These are phyloP conservation scores for Trichoderma breve DNA, from an alignment of 2,329 filamentous ascomycete genomes.

Conservation along the genomic window DNA sequence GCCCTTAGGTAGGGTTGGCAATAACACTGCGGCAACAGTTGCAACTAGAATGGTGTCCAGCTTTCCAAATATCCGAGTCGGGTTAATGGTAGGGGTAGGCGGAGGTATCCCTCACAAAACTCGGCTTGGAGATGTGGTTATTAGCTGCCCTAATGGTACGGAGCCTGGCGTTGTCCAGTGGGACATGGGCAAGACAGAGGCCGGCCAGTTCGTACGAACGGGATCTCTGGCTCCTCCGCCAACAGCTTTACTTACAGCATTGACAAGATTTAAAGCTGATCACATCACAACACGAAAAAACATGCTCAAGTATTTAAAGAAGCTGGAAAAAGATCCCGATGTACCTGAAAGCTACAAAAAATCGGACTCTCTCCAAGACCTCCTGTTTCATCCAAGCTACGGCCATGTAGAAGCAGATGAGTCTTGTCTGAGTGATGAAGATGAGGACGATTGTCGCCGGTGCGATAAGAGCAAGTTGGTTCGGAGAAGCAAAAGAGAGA, in stretches of 20 bases:
- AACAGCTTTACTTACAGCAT: not conserved
- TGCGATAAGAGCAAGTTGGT: not conserved
- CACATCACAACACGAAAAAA: not conserved
- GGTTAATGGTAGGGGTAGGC: conserved; percentile 26
- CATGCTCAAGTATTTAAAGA: not conserved
- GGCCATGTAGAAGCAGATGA: not conserved
- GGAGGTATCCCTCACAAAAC: conserved; percentile 23
- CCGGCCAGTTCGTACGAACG: not conserved
- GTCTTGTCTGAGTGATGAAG: not conserved
- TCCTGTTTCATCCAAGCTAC: not conserved
- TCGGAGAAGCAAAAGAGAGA: not conserved
- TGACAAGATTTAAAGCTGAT: not conserved
- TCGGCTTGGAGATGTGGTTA: conserved; percentile 26
- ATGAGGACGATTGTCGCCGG: not conserved
- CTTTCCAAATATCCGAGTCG: conserved; percentile 30
- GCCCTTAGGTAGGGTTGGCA: conserved; percentile 33
- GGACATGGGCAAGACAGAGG: not conserved
- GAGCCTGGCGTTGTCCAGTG: conserved; percentile 7
- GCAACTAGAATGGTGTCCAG: conserved; percentile 32
- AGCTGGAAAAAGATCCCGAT: not conserved
- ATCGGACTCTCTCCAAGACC: not conserved
- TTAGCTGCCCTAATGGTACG: conserved; percentile 12
- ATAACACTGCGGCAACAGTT: conserved; percentile 30
- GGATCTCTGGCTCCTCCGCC: not conserved
- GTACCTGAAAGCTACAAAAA: not conserved